Percentiles rank a stretch among this genome's conserved stretches.
Conservation (phyloP, 306 rosid species). For the Ormosia emarginata region DNA sequence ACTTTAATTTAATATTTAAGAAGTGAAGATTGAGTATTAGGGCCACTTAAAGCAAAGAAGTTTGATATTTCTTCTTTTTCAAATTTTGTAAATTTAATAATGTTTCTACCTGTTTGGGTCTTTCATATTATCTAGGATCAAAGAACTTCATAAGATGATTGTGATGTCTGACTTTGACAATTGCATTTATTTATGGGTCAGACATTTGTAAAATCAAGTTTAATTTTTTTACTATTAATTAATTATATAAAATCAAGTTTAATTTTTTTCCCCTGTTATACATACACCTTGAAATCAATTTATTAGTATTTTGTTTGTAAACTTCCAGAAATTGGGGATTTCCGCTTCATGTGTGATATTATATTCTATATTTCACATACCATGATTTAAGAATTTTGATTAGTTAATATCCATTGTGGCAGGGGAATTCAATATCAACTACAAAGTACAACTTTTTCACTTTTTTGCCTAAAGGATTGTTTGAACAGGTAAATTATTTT, state of each 20-base stretch:
- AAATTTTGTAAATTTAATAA: no score
- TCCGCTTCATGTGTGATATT: constrained; percentile 9
- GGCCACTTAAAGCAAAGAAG: no score
- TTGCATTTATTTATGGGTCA: neutral
- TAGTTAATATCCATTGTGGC: constrained; percentile 34
- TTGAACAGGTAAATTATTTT: constrained; percentile 78
- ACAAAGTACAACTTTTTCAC: constrained; percentile 85
- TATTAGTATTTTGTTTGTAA: neutral
- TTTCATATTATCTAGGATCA: neutral
- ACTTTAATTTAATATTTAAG: no score
- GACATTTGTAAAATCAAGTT: neutral
- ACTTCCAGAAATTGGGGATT: neutral
- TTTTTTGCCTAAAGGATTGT: constrained; percentile 87
- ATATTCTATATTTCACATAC: constrained; percentile 12
- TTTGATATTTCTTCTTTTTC: no score
- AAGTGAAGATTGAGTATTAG: no score
- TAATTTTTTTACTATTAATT: neutral
- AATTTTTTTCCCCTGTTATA: neutral
- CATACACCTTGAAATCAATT: neutral
- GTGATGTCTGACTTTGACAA: neutral
- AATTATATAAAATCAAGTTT: neutral
- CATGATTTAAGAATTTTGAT: constrained; percentile 19
- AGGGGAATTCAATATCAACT: constrained; percentile 95
- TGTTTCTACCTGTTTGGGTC: neutral
- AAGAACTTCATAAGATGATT: neutral